Evolutionary conservation across 2,329 filamentous ascomycete species (phyloP).

Genomic region (Fusarium phyllophilum): DNA sequence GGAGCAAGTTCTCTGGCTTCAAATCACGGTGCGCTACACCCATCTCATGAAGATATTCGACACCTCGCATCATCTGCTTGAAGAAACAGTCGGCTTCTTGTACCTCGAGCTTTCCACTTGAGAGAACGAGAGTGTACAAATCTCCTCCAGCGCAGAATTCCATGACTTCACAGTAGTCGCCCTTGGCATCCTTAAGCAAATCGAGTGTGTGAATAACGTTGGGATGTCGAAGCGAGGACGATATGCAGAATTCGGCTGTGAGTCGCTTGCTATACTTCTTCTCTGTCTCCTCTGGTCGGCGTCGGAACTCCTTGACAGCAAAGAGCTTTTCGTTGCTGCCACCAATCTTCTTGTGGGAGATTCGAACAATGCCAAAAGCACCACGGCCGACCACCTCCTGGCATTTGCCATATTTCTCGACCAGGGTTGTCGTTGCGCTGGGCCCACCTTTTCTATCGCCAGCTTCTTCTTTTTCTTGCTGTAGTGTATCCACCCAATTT

Average conservation of each 20-base stretch:
- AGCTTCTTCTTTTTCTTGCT: conserved; percentile 87
- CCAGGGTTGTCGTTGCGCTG: conserved; percentile 76
- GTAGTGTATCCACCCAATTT: conserved; percentile 93
- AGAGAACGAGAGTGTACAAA: conserved; percentile 90
- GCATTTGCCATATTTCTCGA: conserved; percentile 98
- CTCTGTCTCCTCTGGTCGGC: conserved; percentile 90
- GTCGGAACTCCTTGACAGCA: conserved; percentile 97
- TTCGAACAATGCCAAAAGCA: conserved; percentile 96
- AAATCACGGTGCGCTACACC: conserved; percentile 96
- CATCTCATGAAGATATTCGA: conserved; percentile 99
- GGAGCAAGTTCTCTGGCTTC: conserved; percentile 94
- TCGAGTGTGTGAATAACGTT: conserved; percentile 99
- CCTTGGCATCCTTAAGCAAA: conserved; percentile 93
- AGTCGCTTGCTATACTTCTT: conserved; percentile 98
- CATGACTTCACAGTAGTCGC: conserved; percentile 99
- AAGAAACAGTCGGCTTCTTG: conserved; percentile 97
- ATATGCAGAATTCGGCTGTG: conserved; percentile 98
- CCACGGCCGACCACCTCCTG: conserved; percentile 96
- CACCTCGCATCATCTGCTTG: conserved; percentile 98
- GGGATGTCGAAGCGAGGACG: conserved; percentile 92
- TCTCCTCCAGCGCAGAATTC: conserved; percentile 98
- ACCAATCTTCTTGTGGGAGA: conserved; percentile 93
- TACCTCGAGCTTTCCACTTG: conserved; percentile 91
- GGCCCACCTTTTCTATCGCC: conserved; percentile 81
- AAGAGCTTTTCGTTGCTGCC: conserved; percentile 89